Evolutionary conservation across 108 stramenopile species (phyloP), one percentile per base, ranked within the genome.

Genomic region (Chaetoceros muelleri): DNA sequence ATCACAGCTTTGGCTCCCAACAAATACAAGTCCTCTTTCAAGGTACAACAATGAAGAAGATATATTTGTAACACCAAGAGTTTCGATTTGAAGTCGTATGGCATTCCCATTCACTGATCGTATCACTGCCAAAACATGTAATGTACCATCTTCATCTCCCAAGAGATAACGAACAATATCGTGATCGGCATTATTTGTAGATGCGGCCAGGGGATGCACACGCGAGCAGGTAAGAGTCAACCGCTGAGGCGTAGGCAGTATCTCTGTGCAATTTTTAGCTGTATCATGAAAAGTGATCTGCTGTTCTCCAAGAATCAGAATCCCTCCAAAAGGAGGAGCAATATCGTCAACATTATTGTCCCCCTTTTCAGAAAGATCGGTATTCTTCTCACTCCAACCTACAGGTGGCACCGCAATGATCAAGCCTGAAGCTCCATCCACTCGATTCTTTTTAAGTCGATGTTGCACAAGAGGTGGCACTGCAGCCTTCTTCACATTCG

Each of bases 1-100:
- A 69, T 99, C 96, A 0, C 94, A 96, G 66, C 87, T 73, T 18
- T 70, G 55, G 58, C 80, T 81, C 30, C 95, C 98, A 24, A 94
- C 79, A 76, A 94, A 99, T 16, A 92, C 91, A 46, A 85, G 58
- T 29, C 95, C 95, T 23, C 89, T 73, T 52, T 87, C 89, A 22
- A 97, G 67, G 62, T 95, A 96, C 19, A 74, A 59, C 40, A 98
- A 57, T 31, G 73, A 58, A 18, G 76, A 73, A 22, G 91, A 75
- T 19, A 82, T 23, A 2, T 76, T 72, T 48, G 71, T 78, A 10
- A 64, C 57, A 3, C 95, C 95, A 24, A 96, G 71, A 22, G 75
- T 78, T 34, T 93, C 94, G 47, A 89, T 57, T 26, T 72, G 75
- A 1, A 95, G 57, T 25, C 60, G 71, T n/a, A 72, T 62, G 3